phyloP scores from a whole-genome alignment of 2,329 filamentous ascomycete genomes.

The Coniella lustricola region DNA sequence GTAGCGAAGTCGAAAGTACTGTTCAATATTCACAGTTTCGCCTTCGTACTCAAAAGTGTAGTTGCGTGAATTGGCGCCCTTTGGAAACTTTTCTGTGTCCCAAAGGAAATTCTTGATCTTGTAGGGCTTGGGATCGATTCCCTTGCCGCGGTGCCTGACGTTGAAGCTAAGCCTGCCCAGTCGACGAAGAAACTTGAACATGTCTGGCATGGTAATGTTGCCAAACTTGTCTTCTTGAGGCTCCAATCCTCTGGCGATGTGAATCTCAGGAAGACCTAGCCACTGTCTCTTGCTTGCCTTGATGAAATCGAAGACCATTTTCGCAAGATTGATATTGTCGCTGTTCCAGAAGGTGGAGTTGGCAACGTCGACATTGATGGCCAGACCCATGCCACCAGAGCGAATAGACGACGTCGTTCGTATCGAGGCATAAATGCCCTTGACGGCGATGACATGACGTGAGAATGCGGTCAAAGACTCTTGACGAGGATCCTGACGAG shows the following conservation, averaged over 20 bases:
- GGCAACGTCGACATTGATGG: conserved; percentile 84
- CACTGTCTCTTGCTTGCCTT: conserved; percentile 20
- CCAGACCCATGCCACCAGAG: conserved; percentile 51
- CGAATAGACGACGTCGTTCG: conserved; percentile 54
- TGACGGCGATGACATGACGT: conserved; percentile 60
- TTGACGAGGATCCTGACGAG: conserved; percentile 36
- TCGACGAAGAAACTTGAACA: conserved; percentile 48
- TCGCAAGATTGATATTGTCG: conserved; percentile 31
- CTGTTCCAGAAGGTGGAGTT: conserved; percentile 81
- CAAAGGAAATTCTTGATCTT: conserved; percentile 46
- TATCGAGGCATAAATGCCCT: conserved; percentile 83
- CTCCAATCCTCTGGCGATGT: background rate
- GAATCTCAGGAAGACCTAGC: conserved; percentile 3
- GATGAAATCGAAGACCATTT: conserved; percentile 26
- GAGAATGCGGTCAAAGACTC: conserved; percentile 46
- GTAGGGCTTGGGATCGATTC: conserved; percentile 40
- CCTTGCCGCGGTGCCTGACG: conserved; percentile 46
- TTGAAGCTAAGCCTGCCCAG: conserved; percentile 50
- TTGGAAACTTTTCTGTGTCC: conserved; percentile 31
- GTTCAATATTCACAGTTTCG: conserved; percentile 37
- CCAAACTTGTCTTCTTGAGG: conserved; percentile 6
- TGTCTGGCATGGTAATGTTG: conserved; percentile 34
- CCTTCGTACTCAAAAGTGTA: conserved; percentile 48
- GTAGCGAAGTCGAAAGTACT: conserved; percentile 54
- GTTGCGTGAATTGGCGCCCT: conserved; percentile 43